Evolutionary conservation across 129 eudicot species (phyloP).

Genomic region (Lactuca sativa): DNA sequence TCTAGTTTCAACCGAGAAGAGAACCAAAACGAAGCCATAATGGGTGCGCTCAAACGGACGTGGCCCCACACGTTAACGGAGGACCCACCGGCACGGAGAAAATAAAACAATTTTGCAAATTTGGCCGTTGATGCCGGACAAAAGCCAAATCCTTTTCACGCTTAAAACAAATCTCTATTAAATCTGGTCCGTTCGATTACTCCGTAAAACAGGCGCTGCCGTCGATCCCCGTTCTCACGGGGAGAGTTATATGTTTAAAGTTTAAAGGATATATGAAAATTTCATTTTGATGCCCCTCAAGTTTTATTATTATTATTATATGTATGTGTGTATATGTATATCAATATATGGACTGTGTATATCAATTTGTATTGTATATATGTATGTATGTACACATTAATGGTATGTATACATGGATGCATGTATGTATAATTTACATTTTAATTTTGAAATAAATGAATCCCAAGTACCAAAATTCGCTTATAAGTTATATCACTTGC

Average conservation of each 20-base stretch:
- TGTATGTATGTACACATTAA: too few species aligned
- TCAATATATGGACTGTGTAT: too few species aligned
- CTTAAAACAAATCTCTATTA: neutral
- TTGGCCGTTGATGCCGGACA: constrained; percentile 46
- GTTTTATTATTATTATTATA: neutral
- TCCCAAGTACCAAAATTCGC: too few species aligned
- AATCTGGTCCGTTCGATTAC: constrained; percentile 16
- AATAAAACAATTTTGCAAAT: constrained; percentile 24
- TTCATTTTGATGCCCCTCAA: neutral
- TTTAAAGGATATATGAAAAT: neutral
- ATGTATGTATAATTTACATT: too few species aligned
- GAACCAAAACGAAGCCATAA: constrained; percentile 16
- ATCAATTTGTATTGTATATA: too few species aligned
- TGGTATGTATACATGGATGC: too few species aligned
- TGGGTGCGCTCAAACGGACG: constrained; percentile 11
- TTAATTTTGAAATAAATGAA: too few species aligned
- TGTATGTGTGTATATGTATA: too few species aligned
- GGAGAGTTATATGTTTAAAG: neutral
- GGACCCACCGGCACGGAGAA: constrained; percentile 3
- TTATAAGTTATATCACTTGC: too few species aligned
- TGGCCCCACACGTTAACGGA: constrained; percentile 32
- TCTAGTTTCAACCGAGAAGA: neutral
- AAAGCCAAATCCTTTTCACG: constrained; percentile 29
- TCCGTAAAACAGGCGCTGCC: constrained; percentile 20
- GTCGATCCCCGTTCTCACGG: constrained; percentile 26